These are phyloP conservation scores for Pisolithus tinctorius DNA, from an alignment of 768 basidiomycete genomes.

Conservation along the genomic window DNA sequence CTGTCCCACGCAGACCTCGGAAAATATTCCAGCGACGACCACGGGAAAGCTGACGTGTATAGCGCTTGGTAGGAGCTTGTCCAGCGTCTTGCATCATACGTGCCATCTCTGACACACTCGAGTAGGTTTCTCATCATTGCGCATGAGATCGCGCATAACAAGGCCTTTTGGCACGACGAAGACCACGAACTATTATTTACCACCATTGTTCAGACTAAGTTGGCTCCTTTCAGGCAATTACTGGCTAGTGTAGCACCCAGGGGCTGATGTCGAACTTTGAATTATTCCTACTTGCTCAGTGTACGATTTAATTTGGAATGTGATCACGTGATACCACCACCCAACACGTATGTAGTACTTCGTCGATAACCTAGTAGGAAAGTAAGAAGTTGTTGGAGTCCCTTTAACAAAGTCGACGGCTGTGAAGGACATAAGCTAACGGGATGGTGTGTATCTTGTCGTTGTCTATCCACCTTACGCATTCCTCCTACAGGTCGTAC, in stretches of 20 bases:
- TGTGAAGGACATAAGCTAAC: neutral
- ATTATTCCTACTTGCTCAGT: no score
- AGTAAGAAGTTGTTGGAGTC: no score
- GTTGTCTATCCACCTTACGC: neutral
- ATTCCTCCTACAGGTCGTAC: conserved; percentile 60
- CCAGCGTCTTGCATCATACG: neutral
- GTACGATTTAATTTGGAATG: no score
- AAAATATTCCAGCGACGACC: neutral
- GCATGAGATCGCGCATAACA: conserved; percentile 22
- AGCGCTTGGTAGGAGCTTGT: neutral
- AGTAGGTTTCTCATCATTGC: conserved; percentile 23
- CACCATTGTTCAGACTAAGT: conserved; percentile 7
- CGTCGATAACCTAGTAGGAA: no score
- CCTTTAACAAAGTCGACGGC: no score
- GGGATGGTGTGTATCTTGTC: conserved; percentile 17
- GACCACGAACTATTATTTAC: conserved; percentile 19
- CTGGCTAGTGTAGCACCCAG: neutral
- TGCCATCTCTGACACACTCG: neutral
- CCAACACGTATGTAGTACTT: no score
- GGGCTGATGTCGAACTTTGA: no score
- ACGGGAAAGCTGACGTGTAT: neutral
- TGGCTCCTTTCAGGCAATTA: neutral
- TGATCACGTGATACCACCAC: no score
- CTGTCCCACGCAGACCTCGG: neutral
- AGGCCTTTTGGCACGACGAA: conserved; percentile 18